Evolutionary conservation across 257 asterid genomes (phyloP).

Genomic region (Henckelia pumila): DNA sequence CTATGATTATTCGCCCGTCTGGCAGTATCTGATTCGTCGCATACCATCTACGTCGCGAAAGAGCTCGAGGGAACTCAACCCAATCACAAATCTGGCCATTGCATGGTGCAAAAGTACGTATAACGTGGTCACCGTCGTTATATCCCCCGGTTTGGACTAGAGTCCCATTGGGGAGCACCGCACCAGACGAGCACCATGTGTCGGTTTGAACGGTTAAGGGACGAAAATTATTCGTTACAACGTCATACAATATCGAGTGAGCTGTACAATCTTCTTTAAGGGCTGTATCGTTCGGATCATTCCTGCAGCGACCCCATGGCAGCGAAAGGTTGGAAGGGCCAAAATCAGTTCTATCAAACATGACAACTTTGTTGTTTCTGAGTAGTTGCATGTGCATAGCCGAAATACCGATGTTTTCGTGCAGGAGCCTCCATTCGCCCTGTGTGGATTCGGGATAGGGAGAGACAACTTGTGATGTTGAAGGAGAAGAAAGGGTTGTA

Average conservation of each 20-base stretch:
- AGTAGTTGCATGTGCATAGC: constrained; percentile 91
- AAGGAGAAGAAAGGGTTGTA: constrained; percentile 13
- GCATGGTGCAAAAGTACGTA: constrained; percentile 42
- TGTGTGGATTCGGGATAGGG: background rate
- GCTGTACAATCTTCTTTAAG: constrained; percentile 62
- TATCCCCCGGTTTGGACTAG: constrained; percentile 72
- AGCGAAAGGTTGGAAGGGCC: constrained; percentile 66
- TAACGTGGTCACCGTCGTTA: constrained; percentile 58
- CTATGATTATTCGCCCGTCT: constrained; percentile 50
- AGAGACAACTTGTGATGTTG: constrained; percentile 16
- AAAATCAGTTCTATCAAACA: constrained; percentile 68
- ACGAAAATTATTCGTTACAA: constrained; percentile 31
- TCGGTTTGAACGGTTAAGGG: constrained; percentile 56
- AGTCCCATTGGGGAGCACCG: constrained; percentile 52
- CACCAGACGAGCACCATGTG: constrained; percentile 85
- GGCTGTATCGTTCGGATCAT: constrained; percentile 37
- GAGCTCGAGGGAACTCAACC: constrained; percentile 39
- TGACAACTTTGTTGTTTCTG: constrained; percentile 51
- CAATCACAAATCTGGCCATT: constrained; percentile 40
- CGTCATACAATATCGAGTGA: constrained; percentile 60
- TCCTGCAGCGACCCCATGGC: constrained; percentile 42
- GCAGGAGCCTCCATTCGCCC: constrained; percentile 46
- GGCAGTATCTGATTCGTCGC: constrained; percentile 66
- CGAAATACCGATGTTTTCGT: constrained; percentile 56
- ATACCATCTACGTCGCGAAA: constrained; percentile 57